Evolutionary conservation across 495 filamentous ascomycete genomes (phyloP), one percentile per base, ranked within the genome.

Genomic region (Bryoglossum gracile): DNA sequence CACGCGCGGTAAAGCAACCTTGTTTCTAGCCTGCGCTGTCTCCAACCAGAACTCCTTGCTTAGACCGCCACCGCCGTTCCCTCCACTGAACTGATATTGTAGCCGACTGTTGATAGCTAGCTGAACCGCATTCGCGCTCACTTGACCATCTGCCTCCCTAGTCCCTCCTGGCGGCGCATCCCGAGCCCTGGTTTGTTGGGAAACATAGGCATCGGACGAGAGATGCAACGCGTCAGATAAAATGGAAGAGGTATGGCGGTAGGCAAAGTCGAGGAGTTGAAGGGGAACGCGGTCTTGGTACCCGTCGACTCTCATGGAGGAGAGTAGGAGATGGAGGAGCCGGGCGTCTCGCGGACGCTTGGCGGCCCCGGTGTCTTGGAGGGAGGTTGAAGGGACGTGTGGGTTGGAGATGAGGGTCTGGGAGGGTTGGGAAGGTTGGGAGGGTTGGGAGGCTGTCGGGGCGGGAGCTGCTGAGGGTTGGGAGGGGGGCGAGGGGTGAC

Each of bases 261-360:
- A 98, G 16, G 92, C 90, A 64, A 97, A 95, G 66, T 98, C 92
- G 62, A 98, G 81, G 33, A 98, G 84, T 55, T 95, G 86, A 2
- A 96, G 78, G 0, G 92, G 91, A 1, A 98, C 89, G 50, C 92
- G 88, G 60, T 89, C 87, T 69, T 95, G 88, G 74, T 94, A 98
- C 22, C 84, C 74, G 10, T 82, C 85, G 3, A 96, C 89, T 57
- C 91, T 90, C 41, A 92, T 82, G 1, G 81, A 82, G 42, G 86
- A 81, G 30, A 98, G 85, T 37, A 97, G 78, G 50, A 96, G 82
- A 65, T 98, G 91, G 56, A 98, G 78, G 24, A 92, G 80, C 40
- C 90, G 83, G 13, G 90, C 84, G 65, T 98, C 91, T 58, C 91
- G 86, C 6, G 92, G 92, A 2, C 89, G 86, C 32, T 84, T 82